Conservation (phyloP, 2,329 filamentous ascomycete genomes). For the Boeremia lycopersici region DNA sequence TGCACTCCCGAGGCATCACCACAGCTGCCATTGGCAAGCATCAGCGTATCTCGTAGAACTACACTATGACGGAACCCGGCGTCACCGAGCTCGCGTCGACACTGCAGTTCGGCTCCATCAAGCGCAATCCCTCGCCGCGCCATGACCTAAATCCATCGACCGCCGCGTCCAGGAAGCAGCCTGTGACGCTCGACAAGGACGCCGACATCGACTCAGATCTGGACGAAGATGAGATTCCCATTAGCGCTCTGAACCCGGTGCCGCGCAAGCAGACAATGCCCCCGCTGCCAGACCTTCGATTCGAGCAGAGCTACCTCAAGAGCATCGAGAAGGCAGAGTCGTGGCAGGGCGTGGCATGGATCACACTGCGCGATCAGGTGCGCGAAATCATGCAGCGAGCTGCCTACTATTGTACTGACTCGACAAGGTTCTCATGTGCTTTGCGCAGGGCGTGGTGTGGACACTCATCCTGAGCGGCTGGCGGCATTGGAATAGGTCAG, state of each 20-base stretch:
- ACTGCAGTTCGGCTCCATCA: slow-evolving; percentile 80
- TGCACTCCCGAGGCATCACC: slow-evolving; percentile 8
- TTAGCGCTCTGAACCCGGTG: slow-evolving; percentile 64
- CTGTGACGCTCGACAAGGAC: slow-evolving; percentile 54
- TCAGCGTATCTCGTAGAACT: not conserved
- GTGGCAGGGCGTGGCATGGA: slow-evolving; percentile 79
- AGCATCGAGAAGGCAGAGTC: slow-evolving; percentile 81
- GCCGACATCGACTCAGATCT: slow-evolving; percentile 54
- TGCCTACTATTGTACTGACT: not conserved
- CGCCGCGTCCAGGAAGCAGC: slow-evolving; percentile 69
- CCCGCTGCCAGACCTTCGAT: slow-evolving; percentile 79
- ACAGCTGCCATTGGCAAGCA: not conserved
- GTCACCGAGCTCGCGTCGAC: slow-evolving; percentile 71
- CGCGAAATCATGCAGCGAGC: not conserved
- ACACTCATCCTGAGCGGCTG: slow-evolving; percentile 84
- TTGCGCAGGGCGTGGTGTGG: slow-evolving; percentile 88
- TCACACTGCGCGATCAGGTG: slow-evolving; percentile 89
- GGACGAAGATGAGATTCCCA: slow-evolving; percentile 71
- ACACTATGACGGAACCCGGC: slow-evolving; percentile 9
- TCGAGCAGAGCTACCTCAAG: slow-evolving; percentile 96
- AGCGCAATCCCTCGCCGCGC: slow-evolving; percentile 69
- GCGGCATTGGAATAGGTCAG: slow-evolving; percentile 85
- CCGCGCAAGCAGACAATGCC: slow-evolving; percentile 68
- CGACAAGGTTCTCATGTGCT: slow-evolving; percentile 77
- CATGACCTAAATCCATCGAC: slow-evolving; percentile 85